Evolutionary conservation across 2,329 filamentous ascomycete species (phyloP).

Genomic region (Magnaporthiopsis poae): DNA sequence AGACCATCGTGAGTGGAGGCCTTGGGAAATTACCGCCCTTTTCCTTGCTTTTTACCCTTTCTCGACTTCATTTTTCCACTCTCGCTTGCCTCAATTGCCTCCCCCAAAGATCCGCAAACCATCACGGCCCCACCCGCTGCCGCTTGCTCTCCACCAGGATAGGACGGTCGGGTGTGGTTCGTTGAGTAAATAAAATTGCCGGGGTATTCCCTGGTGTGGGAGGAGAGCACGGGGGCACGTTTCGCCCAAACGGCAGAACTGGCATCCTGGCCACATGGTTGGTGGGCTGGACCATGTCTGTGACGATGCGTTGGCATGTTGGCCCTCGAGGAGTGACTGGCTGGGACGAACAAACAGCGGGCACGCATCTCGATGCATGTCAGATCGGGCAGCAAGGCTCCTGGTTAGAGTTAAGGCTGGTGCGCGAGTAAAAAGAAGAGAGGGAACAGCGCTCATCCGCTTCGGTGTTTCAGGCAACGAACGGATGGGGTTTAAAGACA

Average conservation of each 20-base stretch:
- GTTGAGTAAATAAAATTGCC: no score
- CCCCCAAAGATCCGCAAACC: no score
- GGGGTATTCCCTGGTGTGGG: neutral
- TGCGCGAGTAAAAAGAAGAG: neutral
- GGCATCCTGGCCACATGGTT: neutral
- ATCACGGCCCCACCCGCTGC: neutral
- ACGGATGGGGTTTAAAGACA: neutral
- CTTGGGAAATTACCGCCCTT: neutral
- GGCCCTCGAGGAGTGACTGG: neutral
- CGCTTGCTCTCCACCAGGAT: neutral
- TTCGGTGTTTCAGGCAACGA: neutral
- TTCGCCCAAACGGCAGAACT: neutral
- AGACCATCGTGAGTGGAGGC: no score
- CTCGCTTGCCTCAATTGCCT: neutral
- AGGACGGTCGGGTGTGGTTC: neutral
- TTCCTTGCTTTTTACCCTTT: neutral
- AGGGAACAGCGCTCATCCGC: neutral
- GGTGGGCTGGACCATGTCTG: neutral
- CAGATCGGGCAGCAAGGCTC: neutral
- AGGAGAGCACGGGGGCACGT: neutral
- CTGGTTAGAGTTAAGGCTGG: no score
- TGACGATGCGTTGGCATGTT: neutral
- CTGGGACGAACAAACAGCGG: neutral
- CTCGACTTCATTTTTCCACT: no score
- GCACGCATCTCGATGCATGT: neutral